Percentiles rank a stretch among this genome's conserved stretches.
Conservation (phyloP, 1,139 yeast species). For the Komagataea norvegica region DNA sequence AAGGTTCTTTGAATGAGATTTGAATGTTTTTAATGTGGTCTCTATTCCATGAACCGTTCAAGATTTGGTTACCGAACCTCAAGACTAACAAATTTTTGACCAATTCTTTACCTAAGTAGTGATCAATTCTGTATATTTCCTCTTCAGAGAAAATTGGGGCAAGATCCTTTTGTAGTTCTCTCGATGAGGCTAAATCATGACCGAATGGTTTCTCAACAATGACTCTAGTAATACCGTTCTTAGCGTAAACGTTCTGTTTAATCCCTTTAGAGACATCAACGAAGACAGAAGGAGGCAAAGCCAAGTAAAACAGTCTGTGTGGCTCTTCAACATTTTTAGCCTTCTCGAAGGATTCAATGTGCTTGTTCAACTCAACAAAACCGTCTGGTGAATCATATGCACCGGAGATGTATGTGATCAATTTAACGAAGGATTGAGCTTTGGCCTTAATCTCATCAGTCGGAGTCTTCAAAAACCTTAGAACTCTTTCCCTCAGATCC, state of each 20-base stretch:
- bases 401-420: conserved; percentile 69
- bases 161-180: conserved; percentile 68
- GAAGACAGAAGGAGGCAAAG: conserved; percentile 92
- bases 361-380: conserved; percentile 49
- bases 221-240: conserved; percentile 67
- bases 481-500: conserved; percentile 64
- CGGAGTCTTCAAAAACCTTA: conserved; percentile 58
- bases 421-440: conserved; percentile 57
- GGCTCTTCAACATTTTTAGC: conserved; percentile 42
- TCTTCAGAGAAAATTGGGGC: conserved; percentile 88
- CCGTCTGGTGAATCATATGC: conserved; percentile 79
- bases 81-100: conserved; percentile 87
- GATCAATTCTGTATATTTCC: conserved; percentile 93
- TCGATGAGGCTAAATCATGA: conserved; percentile 74
- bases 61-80: conserved; percentile 84
- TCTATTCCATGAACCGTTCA: conserved; percentile 83
- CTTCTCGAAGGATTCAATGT: conserved; percentile 56
- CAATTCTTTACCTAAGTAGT: conserved; percentile 96
- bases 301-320: conserved; percentile 83
- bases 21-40: conserved; percentile 75
- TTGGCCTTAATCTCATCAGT: conserved; percentile 43
- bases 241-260: conserved; percentile 64
- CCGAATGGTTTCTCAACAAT: conserved; percentile 98
- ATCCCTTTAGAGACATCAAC: conserved; percentile 71
- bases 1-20: conserved; percentile 89